phyloP scores from a whole-genome alignment of 1,284 basidiomycete species.

The Fomitopsis betulina region DNA sequence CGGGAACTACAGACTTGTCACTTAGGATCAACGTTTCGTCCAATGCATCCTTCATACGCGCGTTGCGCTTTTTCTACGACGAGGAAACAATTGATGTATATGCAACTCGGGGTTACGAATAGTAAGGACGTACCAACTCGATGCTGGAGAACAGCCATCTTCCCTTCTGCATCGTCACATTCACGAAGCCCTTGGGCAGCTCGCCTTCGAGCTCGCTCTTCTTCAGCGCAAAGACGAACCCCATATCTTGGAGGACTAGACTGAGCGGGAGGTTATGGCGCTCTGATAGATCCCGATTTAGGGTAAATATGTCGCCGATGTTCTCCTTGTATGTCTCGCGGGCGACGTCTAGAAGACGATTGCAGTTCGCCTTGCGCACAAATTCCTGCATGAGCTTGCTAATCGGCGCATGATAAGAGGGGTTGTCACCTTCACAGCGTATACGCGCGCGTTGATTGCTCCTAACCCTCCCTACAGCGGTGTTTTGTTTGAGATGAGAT shows the following conservation, averaged over 20 bases:
- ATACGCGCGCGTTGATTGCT: constrained; percentile 72
- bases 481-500: not conserved
- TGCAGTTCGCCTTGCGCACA: constrained; percentile 57
- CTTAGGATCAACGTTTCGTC: constrained; percentile 82
- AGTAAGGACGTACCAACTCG: constrained; percentile 55
- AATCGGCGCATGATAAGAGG: not conserved
- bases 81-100: not conserved
- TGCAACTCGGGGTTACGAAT: not conserved
- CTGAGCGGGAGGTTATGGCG: constrained; percentile 60
- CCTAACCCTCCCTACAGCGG: constrained; percentile 55
- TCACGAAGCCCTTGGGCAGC: constrained; percentile 67
- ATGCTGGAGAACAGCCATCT: constrained; percentile 75
- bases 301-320: constrained; percentile 74
- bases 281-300: constrained; percentile 55
- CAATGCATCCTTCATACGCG: constrained; percentile 77
- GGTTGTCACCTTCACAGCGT: constrained; percentile 67
- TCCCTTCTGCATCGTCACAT: constrained; percentile 61
- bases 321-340: constrained; percentile 92
- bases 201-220: constrained; percentile 58
- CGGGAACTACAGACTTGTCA: constrained; percentile 43
- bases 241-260: constrained; percentile 65
- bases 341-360: constrained; percentile 86
- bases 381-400: not conserved
- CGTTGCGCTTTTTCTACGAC: constrained; percentile 76
- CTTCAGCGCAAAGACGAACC: constrained; percentile 68